Percentiles rank a stretch among this genome's conserved stretches.
Conservation (phyloP, 225 moss, liverwort and hornwort genomes). For the Asterella californica region DNA sequence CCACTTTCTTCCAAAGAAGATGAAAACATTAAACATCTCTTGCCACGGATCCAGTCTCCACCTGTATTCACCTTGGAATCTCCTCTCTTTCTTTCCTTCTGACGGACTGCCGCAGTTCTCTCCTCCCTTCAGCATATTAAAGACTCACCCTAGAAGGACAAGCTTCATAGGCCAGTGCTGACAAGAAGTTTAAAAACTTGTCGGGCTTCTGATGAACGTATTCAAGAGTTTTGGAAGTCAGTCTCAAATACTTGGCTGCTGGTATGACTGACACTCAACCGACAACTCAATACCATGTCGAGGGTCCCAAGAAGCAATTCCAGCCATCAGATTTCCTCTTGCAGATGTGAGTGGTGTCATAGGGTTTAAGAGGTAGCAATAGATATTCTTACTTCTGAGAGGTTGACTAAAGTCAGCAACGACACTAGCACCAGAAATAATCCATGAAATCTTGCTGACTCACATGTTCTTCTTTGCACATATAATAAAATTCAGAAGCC, state of each 20-base stretch:
- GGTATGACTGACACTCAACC: background rate
- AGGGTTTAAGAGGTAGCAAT: constrained; percentile 1
- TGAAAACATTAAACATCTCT: background rate
- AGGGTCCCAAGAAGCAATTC: background rate
- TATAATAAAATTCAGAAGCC: background rate
- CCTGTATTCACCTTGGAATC: background rate
- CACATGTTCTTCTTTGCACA: background rate
- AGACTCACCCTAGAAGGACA: background rate
- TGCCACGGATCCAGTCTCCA: background rate
- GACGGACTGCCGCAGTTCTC: background rate
- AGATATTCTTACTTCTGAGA: background rate
- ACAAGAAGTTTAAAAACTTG: background rate
- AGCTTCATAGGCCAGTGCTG: background rate
- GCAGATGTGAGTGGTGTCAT: background rate
- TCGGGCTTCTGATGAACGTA: background rate
- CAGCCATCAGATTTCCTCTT: background rate
- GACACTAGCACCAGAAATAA: background rate
- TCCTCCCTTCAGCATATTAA: background rate
- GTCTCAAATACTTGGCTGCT: background rate
- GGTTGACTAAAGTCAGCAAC: background rate
- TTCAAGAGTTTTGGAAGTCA: background rate
- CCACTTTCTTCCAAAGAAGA: background rate
- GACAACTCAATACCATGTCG: background rate
- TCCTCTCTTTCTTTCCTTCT: background rate
- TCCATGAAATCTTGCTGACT: background rate